Conservation (phyloP, 257 asterid species). For the Solanum boliviense region DNA sequence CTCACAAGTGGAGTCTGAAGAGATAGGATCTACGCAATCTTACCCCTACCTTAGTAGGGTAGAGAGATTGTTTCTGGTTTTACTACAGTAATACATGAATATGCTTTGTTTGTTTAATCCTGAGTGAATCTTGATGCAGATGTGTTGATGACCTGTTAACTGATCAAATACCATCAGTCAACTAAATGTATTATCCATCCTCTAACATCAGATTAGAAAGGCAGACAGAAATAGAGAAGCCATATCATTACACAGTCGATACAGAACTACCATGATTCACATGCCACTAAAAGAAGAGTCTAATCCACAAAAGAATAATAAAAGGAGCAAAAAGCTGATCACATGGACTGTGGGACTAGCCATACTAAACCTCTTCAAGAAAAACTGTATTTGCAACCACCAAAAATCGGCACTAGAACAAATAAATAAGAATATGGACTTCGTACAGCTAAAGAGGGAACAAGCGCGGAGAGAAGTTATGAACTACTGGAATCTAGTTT, state of each 20-base stretch:
- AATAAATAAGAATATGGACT: slow-evolving; percentile 30
- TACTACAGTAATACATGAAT: neutral
- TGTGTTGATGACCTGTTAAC: neutral
- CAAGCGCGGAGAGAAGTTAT: slow-evolving; percentile 23
- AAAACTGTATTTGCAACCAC: slow-evolving; percentile 22
- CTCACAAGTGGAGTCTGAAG: neutral
- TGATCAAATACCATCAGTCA: neutral
- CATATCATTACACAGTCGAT: slow-evolving; percentile 1
- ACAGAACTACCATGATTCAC: neutral
- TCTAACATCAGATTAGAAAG: neutral
- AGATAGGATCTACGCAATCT: rapidly evolving
- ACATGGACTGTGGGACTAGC: slow-evolving; percentile 6
- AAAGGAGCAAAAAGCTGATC: neutral
- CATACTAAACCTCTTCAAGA: slow-evolving; percentile 13
- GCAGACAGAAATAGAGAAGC: neutral
- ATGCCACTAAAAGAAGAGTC: slow-evolving; percentile 7
- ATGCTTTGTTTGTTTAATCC: neutral
- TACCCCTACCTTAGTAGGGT: neutral
- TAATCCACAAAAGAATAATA: slow-evolving; percentile 1
- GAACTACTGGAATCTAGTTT: slow-evolving; percentile 22
- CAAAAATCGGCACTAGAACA: slow-evolving; percentile 27
- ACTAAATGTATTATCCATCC: neutral
- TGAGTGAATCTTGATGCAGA: neutral
- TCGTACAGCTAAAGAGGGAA: slow-evolving; percentile 39
- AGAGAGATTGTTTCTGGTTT: neutral